Evolutionary conservation across 176 grass and related monocot genomes (phyloP).

Genomic region (Avena atlantica): DNA sequence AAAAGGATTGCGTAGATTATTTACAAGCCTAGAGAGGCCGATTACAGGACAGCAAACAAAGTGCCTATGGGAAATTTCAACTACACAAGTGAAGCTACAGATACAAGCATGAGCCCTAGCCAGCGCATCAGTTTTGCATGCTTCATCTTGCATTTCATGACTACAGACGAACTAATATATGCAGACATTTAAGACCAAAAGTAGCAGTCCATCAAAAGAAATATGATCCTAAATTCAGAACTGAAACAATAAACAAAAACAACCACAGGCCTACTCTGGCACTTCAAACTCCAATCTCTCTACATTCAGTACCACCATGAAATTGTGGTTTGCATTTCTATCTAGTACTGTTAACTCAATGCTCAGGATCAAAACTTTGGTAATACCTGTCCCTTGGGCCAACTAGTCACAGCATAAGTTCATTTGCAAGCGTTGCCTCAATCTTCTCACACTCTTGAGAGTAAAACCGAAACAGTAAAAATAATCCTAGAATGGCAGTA

Average conservation of each 20-base stretch:
- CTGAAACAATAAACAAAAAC: conserved; percentile 10
- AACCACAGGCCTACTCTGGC: neutral
- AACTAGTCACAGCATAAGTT: neutral
- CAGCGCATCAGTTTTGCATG: neutral
- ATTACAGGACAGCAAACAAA: too few relatives aligned
- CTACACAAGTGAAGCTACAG: neutral
- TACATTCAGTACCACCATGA: neutral
- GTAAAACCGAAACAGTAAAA: conserved; percentile 13
- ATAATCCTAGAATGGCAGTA: neutral
- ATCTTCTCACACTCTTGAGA: neutral
- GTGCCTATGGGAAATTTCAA: neutral
- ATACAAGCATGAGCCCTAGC: neutral
- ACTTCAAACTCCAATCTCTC: conserved; percentile 11
- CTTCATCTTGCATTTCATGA: conserved; percentile 1
- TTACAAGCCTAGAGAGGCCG: too few relatives aligned
- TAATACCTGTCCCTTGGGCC: neutral
- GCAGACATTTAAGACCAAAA: neutral
- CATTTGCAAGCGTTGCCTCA: neutral
- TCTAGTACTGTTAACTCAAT: neutral
- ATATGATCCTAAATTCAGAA: conserved; percentile 3
- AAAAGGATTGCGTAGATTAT: too few relatives aligned
- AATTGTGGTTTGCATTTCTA: neutral
- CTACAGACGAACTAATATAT: neutral
- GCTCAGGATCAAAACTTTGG: neutral
- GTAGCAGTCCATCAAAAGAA: neutral